A percentile compares a stretch with the other conserved stretches of the same genome.
phyloP scores from a whole-genome alignment of 371 early-diverging fungal genomes.

The Zopfochytrium polystomum region DNA sequence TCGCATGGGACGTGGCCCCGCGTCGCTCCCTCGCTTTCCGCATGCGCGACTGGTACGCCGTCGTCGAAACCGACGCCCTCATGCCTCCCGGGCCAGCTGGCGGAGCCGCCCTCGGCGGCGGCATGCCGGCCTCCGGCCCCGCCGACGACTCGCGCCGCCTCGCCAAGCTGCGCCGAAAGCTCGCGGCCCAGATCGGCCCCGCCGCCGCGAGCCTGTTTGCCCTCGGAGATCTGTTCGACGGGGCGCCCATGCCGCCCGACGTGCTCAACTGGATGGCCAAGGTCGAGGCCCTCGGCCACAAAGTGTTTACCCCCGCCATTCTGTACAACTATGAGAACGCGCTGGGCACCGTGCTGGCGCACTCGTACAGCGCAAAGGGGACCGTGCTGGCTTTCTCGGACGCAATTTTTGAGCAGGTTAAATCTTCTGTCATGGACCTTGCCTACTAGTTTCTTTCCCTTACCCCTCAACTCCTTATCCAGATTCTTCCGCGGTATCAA shows the following conservation, averaged over 20 bases:
- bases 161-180: background rate
- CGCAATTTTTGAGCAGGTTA: slow-evolving; percentile 27
- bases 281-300: slow-evolving; percentile 36
- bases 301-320: slow-evolving; percentile 41
- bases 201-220: slow-evolving; percentile 37
- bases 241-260: slow-evolving; percentile 29
- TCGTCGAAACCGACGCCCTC: too few species aligned
- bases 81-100: background rate
- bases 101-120: too few species aligned
- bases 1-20: slow-evolving; percentile 13
- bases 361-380: slow-evolving; percentile 35
- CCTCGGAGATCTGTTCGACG: slow-evolving; percentile 38
- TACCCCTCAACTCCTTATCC: slow-evolving; percentile 25
- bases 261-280: slow-evolving; percentile 36
- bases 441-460: background rate
- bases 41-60: background rate
- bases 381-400: slow-evolving; percentile 13
- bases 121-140: too few species aligned
- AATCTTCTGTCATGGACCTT: background rate
- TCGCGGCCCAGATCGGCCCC: slow-evolving; percentile 33
- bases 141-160: background rate
- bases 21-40: slow-evolving; percentile 4
- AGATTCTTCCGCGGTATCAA: slow-evolving; percentile 39
- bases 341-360: slow-evolving; percentile 44
- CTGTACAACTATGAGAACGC: slow-evolving; percentile 44